These are phyloP conservation scores for Colletotrichum spaethianum DNA, from an alignment of 2,329 filamentous ascomycete genomes.

Conservation along the genomic window DNA sequence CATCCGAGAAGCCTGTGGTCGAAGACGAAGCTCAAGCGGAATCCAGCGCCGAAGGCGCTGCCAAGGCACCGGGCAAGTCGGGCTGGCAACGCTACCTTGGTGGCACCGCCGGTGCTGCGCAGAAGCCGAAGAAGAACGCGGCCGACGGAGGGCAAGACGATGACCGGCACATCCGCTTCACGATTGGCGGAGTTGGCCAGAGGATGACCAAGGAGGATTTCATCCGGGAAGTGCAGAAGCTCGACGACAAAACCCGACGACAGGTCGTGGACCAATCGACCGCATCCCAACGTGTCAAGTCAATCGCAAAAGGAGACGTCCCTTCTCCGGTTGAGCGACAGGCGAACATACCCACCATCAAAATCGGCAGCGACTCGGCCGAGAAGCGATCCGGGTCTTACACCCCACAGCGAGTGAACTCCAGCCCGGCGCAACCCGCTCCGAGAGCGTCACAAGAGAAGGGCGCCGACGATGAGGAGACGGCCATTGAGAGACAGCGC, in stretches of 20 bases:
- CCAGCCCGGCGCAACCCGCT: neutral
- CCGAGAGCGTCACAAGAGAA: constrained; percentile 33
- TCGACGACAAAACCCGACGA: constrained; percentile 76
- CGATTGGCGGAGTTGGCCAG: constrained; percentile 78
- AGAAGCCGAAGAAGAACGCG: constrained; percentile 52
- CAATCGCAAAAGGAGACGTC: constrained; percentile 61
- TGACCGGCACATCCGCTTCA: constrained; percentile 82
- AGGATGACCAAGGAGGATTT: constrained; percentile 88
- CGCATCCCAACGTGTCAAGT: constrained; percentile 64
- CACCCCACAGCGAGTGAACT: constrained; percentile 25
- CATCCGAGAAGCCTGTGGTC: constrained; percentile 53
- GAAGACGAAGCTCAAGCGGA: constrained; percentile 51
- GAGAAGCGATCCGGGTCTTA: constrained; percentile 19
- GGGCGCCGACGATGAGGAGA: constrained; percentile 65
- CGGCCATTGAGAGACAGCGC: constrained; percentile 77
- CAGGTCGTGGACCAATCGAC: constrained; percentile 67
- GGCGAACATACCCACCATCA: constrained; percentile 29
- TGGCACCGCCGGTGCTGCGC: constrained; percentile 50
- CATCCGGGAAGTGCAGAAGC: constrained; percentile 78
- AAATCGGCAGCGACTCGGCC: constrained; percentile 16
- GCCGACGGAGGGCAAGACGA: constrained; percentile 69
- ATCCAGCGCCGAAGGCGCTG: constrained; percentile 49
- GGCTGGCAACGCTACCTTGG: constrained; percentile 67
- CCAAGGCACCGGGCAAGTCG: constrained; percentile 58
- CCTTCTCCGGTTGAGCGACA: constrained; percentile 10